Evolutionary conservation across 495 filamentous ascomycete species (phyloP).

Genomic region (Margaritispora aquatica): DNA sequence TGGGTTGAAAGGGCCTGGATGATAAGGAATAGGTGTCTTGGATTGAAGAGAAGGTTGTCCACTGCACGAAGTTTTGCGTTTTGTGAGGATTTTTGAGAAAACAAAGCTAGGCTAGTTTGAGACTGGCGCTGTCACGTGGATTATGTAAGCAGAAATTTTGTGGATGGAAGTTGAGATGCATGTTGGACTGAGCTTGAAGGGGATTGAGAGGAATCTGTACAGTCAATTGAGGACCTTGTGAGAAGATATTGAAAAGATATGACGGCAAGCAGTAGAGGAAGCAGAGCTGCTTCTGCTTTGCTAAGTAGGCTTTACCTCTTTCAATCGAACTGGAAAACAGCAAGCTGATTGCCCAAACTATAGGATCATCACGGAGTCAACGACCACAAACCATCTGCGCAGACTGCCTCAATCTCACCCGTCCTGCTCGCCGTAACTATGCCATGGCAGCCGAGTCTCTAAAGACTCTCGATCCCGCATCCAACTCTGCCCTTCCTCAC

Average conservation of each 20-base stretch:
- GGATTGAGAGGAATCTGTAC: background rate
- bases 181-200: background rate
- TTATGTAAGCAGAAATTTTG: conserved; percentile 16
- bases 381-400: conserved; percentile 14
- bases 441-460: conserved; percentile 13
- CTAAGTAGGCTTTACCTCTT: conserved; percentile 18
- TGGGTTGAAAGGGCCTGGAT: conserved; percentile 24
- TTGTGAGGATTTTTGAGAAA: too few species aligned
- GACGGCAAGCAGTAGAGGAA: conserved; percentile 45
- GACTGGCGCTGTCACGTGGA: too few species aligned
- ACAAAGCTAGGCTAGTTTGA: too few species aligned
- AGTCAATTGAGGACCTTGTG: background rate
- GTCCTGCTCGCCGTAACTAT: conserved; percentile 24
- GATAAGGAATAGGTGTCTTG: conserved; percentile 28
- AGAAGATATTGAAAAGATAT: conserved; percentile 26
- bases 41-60: conserved; percentile 3
- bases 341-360: conserved; percentile 21
- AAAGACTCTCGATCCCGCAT: conserved; percentile 13
- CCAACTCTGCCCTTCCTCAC: conserved; percentile 10
- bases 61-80: background rate
- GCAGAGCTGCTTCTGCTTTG: conserved; percentile 32
- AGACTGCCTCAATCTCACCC: conserved; percentile 25
- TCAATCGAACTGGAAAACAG: conserved; percentile 19
- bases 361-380: conserved; percentile 12
- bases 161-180: background rate